Percentiles rank a stretch among this genome's conserved stretches.
Conservation (phyloP, 768 basidiomycete species). For the Mycena indigotica region DNA sequence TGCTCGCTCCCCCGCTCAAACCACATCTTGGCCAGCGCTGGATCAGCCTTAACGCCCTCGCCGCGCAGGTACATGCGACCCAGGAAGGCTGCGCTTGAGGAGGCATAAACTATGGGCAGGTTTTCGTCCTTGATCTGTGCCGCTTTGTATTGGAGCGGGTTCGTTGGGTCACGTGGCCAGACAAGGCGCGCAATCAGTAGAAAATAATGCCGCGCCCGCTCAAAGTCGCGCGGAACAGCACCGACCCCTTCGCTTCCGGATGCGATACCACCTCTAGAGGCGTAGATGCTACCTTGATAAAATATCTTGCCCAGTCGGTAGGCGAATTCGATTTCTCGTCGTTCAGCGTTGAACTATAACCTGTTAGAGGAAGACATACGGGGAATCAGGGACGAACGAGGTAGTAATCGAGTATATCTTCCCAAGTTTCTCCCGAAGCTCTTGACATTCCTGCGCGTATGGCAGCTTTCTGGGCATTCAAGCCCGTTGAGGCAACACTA, state of each 20-base stretch:
- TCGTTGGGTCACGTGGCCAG: conserved; percentile 82
- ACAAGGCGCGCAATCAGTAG: conserved; percentile 76
- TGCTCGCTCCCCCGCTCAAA: conserved; percentile 83
- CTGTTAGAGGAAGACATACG: background rate
- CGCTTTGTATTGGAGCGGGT: conserved; percentile 48
- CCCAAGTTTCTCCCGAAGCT: conserved; percentile 92
- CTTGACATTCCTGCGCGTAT: conserved; percentile 83
- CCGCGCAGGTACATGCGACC: conserved; percentile 95
- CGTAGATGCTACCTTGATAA: conserved; percentile 94
- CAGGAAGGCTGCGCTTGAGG: conserved; percentile 82
- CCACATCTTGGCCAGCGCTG: conserved; percentile 84
- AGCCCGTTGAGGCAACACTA: conserved; percentile 86
- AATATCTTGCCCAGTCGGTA: conserved; percentile 93
- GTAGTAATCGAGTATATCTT: conserved; percentile 91
- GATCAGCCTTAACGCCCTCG: conserved; percentile 84
- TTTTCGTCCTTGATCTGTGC: conserved; percentile 53
- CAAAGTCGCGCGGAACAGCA: conserved; percentile 78
- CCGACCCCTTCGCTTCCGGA: conserved; percentile 94
- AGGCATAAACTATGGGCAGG: conserved; percentile 60
- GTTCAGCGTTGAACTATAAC: conserved; percentile 88
- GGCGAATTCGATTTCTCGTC: conserved; percentile 86
- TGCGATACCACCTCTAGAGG: conserved; percentile 72
- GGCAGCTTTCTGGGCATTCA: conserved; percentile 69
- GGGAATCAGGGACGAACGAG: conserved; percentile 48
- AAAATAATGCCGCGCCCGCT: conserved; percentile 82